Base-by-base conservation (phyloP, 331 rosid species). In the Rosa hybrid region DNA sequence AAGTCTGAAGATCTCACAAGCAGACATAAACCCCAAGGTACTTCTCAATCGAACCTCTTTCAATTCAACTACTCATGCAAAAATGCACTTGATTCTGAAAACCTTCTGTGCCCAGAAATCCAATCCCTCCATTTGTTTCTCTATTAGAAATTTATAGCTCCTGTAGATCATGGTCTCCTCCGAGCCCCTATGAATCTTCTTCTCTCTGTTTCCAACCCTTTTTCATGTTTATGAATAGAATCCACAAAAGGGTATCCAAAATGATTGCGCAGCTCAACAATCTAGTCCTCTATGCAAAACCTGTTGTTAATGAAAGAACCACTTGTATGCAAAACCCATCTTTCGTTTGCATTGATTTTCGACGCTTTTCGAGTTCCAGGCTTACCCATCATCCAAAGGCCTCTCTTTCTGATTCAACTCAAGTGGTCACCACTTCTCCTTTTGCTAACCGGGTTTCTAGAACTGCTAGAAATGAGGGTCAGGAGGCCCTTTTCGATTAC, bases 401-500 rank as follows among this genome's bases (percentile, higher is more conserved):
- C 42, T 78, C 88, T 56, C 25, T 49, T 10, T 34, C 16, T 3
- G 84, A 64, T 38, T 76, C 84, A 2, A 7, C 39, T 12, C 83
- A 68, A n/a, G 72, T 77, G 3, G 18, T 80, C 39, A 64, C 70
- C 39, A 64, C 70, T 56, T 34, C 84, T 54, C 68, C 80, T 5
- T 48, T 80, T 3, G 13, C 73, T 5, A 68, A 67, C 46, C 83
- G 91, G 13, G 75, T 89, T 46, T 64, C 89, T 64, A 85, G 88
- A 46, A 1, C n/a, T 14, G 77, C 82, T 7, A 86, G 65, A 78
- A 88, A 77, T 4, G 88, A 88, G 81, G 91, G 88, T 2, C 96
- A 83, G 57, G 78, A 30, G 34, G 90, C 77, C 5, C 85, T 94
- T 13, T 70, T 84, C n/a, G 96, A 91, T 63, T 94, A 94, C 86